Evolutionary conservation across 2,329 filamentous ascomycete species (phyloP), one percentile per base, ranked within the genome.

Genomic region (Calonectria henricotiae): DNA sequence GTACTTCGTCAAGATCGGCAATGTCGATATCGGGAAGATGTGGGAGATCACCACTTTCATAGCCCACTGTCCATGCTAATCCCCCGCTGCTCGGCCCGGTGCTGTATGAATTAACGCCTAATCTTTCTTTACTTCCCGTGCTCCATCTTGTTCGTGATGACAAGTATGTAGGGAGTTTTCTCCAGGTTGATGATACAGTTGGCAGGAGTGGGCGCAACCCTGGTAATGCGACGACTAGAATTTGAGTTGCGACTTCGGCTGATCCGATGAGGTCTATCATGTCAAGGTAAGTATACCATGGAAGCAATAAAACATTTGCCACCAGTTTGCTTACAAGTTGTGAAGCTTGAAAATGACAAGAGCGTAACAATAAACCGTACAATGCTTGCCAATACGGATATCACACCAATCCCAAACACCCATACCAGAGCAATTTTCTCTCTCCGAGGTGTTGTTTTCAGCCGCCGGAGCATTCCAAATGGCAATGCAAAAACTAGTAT

Each of bases 251-350:
- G 13, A 58, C 39, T 39, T 58, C 51, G n/a, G 20, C 25, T 2
- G 51, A 58, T 39, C 32, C 51, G 11, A 58, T 39, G 5, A 58
- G 51, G 13, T 58, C 51, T 58, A 12, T 4, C 51, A 58, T 20
- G 15, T 25, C n/a, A 39, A 51, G 0, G 17, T 58, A 6, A 58
- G 51, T 23, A 15, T 17, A 20, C 11, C 4, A 23, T 8, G n/a
- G 23, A 17, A 5, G 6, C 6, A n/a, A 44, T 23, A 4, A 20
- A 20, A 20, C 5, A 20, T 7, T 20, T 17, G 15, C 17, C 1
- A 3, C 6, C 5, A 3, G 7, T 3, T 23, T 9, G 20, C 51
- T 58, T 58, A 58, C 51, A 58, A 7, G 35, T 9, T 13, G 12
- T 58, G 12, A 41, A 58, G 6, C 5, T 39, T 4, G 51, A 25